A percentile compares a stretch with the other conserved stretches of the same genome.
phyloP scores from a whole-genome alignment of 306 rosid species.

The Rosa lucieae region DNA sequence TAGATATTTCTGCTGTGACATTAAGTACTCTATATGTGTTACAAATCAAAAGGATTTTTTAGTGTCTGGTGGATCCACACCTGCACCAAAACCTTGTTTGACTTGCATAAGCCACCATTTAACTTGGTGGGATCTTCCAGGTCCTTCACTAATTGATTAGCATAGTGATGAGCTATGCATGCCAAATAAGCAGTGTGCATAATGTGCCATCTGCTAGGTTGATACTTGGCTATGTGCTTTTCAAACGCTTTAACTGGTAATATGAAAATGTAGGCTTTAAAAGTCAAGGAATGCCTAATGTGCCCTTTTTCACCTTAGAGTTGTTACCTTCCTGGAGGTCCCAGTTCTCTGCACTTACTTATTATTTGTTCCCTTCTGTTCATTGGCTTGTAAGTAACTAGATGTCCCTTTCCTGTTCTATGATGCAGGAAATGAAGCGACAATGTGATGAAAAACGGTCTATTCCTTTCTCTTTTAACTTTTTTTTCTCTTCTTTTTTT shows the following conservation, averaged over 20 bases:
- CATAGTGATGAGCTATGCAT: not conserved
- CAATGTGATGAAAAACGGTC: slow-evolving; percentile 90
- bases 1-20: not conserved
- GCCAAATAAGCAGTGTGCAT: not conserved
- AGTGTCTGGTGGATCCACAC: not conserved
- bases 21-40: not conserved
- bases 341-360: slow-evolving; percentile 14
- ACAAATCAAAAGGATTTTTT: not conserved
- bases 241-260: too few relatives aligned
- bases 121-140: not conserved
- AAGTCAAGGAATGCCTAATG: not conserved
- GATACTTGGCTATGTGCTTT: too few relatives aligned
- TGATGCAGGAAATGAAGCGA: slow-evolving; percentile 87
- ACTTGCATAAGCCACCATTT: not conserved
- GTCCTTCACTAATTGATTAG: not conserved
- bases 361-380: slow-evolving; percentile 10
- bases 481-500: slow-evolving; percentile 12
- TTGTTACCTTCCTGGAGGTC: not conserved
- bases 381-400: slow-evolving; percentile 21
- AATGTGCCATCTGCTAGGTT: not conserved
- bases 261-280: too few relatives aligned
- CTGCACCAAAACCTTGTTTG: not conserved
- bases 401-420: slow-evolving; percentile 26
- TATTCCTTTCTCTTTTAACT: slow-evolving; percentile 12
- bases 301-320: slow-evolving; percentile 4